Evolutionary conservation across 2,329 filamentous ascomycete genomes (phyloP), one percentile per base, ranked within the genome.

Genomic region (Aspergillus pseudonomiae): DNA sequence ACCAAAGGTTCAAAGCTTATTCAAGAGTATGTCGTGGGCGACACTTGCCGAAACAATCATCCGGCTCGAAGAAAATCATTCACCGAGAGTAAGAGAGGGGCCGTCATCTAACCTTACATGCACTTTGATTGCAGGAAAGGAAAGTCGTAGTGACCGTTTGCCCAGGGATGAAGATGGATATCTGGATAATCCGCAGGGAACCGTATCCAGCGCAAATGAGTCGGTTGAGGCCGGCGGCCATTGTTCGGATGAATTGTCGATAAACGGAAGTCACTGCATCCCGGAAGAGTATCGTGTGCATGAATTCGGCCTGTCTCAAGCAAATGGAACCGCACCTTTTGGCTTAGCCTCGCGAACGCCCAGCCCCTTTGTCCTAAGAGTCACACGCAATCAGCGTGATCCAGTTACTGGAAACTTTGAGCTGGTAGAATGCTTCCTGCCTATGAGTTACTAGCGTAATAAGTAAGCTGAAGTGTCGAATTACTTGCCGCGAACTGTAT

Each of bases 291-390:
- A 54, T 26, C 52, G 52, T 54, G 52, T 54, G 52, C 52, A 36
- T 54, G 52, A 54, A 54, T 54, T 54, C 28, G 52, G 52, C 21
- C 12, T 54, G 21, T 54, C n/a, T 54, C 52, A 36, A 54, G 52
- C 52, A 54, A 21, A 54, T 54, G 52, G 52, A 52, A 52, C 24
- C 30, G 24, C 48, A 32, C 52, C 52, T 11, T 21, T 54, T 21
- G 52, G 6, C 52, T 28, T 54, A 26, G 34, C 52, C 52, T 26
- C 26, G 30, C 52, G 36, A 28, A 54, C 28, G 52, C 52, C 12
- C 21, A 14, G 28, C 28, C 52, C 28, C 16, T 21, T 54, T 16
- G 28, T 54, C 52, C 52, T 54, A 30, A 54, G 52, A 54, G 26
- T 54, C 28, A 54, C 52, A 28, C 26, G 36, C 21, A 54, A 36